Evolutionary conservation across 2,329 filamentous ascomycete genomes (phyloP).

Genomic region (Curvularia verruculosa): DNA sequence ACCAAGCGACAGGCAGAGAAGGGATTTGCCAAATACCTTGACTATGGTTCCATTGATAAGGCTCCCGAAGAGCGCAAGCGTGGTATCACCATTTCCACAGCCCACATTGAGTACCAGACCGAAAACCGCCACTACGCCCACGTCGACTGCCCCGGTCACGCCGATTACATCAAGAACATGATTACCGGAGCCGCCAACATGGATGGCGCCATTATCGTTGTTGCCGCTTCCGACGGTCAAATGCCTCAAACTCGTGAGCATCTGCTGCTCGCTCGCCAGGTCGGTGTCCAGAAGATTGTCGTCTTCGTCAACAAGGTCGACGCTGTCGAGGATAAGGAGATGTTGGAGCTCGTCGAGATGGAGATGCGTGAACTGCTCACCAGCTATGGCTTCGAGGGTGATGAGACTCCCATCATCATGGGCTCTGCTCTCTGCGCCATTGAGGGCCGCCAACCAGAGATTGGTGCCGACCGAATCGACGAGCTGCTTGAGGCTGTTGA

Average conservation of each 20-base stretch:
- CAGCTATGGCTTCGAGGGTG: conserved; percentile 95
- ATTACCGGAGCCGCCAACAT: conserved; percentile 99
- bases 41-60: conserved; percentile 98
- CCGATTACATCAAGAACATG: conserved; percentile 99
- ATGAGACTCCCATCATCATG: conserved; percentile 96
- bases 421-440: conserved; percentile 95
- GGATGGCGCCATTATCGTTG: conserved; percentile 98
- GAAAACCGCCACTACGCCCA: conserved; percentile 96
- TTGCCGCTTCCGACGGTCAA: conserved; percentile 97
- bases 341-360: conserved; percentile 99
- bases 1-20: conserved; percentile 97
- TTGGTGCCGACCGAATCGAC: conserved; percentile 86
- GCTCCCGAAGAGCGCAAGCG: conserved; percentile 99
- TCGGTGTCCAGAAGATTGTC: conserved; percentile 96
- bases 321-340: conserved; percentile 95
- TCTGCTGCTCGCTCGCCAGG: conserved; percentile 94
- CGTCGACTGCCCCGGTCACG: conserved; percentile 99
- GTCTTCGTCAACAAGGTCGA: conserved; percentile 99
- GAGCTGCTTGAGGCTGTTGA: conserved; percentile 90
- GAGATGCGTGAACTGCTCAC: conserved; percentile 97
- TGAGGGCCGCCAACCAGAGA: conserved; percentile 83
- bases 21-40: conserved; percentile 91
- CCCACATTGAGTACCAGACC: conserved; percentile 98
- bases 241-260: conserved; percentile 99
- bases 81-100: conserved; percentile 98